Percentiles rank a stretch among this genome's conserved stretches.
These are phyloP conservation scores for Daldinia sp. DNA, from an alignment of 2,329 filamentous ascomycete species.

Conservation along the genomic window DNA sequence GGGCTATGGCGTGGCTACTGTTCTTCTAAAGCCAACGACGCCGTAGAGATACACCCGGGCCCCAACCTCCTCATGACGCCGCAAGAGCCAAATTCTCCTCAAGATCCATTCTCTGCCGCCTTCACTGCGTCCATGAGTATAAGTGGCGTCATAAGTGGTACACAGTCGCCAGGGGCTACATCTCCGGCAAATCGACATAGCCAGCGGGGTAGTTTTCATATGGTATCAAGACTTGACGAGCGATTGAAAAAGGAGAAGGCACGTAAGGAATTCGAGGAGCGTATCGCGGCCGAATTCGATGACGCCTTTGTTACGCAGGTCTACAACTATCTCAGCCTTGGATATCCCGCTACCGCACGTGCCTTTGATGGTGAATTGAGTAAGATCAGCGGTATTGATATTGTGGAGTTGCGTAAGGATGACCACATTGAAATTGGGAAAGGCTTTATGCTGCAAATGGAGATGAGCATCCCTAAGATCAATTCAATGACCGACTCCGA, in stretches of 20 bases:
- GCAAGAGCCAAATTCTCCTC: slow-evolving; percentile 51
- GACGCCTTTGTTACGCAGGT: slow-evolving; percentile 92
- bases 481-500: slow-evolving; percentile 37
- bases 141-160: slow-evolving; percentile 58
- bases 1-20: slow-evolving; percentile 84
- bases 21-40: slow-evolving; percentile 50
- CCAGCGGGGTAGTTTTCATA: slow-evolving; percentile 55
- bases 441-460: slow-evolving; percentile 75
- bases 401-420: slow-evolving; percentile 79
- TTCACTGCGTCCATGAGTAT: slow-evolving; percentile 51
- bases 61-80: slow-evolving; percentile 62
- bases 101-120: slow-evolving; percentile 54
- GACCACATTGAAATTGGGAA: slow-evolving; percentile 61
- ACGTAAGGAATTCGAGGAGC: slow-evolving; percentile 59
- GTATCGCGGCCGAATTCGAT: slow-evolving; percentile 73
- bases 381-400: slow-evolving; percentile 76
- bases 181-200: slow-evolving; percentile 37
- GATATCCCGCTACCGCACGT: slow-evolving; percentile 85
- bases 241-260: slow-evolving; percentile 59
- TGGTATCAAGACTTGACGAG: slow-evolving; percentile 61
- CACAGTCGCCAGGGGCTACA: slow-evolving; percentile 43
- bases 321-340: slow-evolving; percentile 94
- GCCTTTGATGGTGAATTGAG: slow-evolving; percentile 85
- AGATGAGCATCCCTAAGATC: slow-evolving; percentile 47
- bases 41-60: slow-evolving; percentile 54